Evolutionary conservation across 2,329 filamentous ascomycete species (phyloP).

Genomic region (Claviceps africana): DNA sequence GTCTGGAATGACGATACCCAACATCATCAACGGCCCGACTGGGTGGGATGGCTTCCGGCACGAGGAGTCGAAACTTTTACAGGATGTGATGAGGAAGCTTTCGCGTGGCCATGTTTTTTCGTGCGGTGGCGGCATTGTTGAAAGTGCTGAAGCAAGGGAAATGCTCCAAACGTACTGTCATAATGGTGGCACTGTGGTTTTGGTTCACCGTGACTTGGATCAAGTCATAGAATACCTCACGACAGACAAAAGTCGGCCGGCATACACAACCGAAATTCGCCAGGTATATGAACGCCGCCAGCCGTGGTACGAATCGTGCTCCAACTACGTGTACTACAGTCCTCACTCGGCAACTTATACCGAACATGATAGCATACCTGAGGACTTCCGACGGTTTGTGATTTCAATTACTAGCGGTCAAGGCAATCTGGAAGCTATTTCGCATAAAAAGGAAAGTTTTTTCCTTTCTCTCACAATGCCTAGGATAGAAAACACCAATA

Average conservation of each 20-base stretch:
- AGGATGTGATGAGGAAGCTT: conserved; percentile 60
- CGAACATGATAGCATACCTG: conserved; percentile 15
- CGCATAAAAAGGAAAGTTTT: conserved; percentile 58
- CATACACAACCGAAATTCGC: conserved; percentile 85
- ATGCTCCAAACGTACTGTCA: conserved; percentile 60
- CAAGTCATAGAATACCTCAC: conserved; percentile 80
- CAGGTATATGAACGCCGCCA: conserved; percentile 80
- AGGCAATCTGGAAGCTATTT: conserved; percentile 32
- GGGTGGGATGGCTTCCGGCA: conserved; percentile 85
- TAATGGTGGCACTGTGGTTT: conserved; percentile 67
- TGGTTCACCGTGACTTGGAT: conserved; percentile 77
- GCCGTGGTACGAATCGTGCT: conserved; percentile 83
- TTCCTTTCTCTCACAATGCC: conserved; percentile 86
- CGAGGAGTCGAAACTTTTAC: conserved; percentile 62
- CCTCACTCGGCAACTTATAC: conserved; percentile 36
- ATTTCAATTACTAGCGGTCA: conserved; percentile 23
- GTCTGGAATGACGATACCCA: conserved; percentile 63
- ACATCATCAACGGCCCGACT: conserved; percentile 56
- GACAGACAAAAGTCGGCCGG: conserved; percentile 78
- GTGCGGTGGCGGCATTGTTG: conserved; percentile 86
- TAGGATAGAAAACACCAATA: conserved; percentile 44
- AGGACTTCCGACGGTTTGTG: conserved; percentile 25
- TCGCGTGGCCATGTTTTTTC: conserved; percentile 71
- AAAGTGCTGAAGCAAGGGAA: conserved; percentile 65
- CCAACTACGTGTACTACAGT: conserved; percentile 87